Base-by-base conservation (phyloP, 768 basidiomycete species). In the Gloeophyllum trabeum region DNA sequence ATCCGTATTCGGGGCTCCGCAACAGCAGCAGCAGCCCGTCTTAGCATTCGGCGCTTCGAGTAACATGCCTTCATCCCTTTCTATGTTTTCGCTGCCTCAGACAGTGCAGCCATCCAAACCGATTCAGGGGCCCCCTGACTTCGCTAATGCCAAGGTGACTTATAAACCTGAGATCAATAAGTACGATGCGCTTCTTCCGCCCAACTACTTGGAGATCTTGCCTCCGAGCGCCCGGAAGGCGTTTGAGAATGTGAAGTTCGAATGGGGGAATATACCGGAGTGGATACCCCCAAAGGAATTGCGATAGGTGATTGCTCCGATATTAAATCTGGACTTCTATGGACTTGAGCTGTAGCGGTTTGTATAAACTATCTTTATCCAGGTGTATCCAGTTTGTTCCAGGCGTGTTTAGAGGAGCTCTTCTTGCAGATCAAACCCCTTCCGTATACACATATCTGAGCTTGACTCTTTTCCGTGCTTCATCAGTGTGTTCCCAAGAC, bases 221-320 rank as follows among this genome's bases (percentile, higher is more conserved):
- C 81, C 85, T 2, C 52, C 61, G 38, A 53, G 51, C 4, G 71
- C 64, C 41, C 54, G 65, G 50, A 69, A 70, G 4, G 76, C 77
- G 30, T 86, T 85, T 51, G 53, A 62, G 47, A 41, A 59, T 16
- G 60, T 63, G 42, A 74, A 60, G 58, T 88, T 87, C 50, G 76
- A 75, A 51, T 81, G 74, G 68, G 75, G 78, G 55, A 70, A 70
- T 46, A 67, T 88, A 37, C 84, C 84, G 1, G 81, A 83, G 44
- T 85, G 77, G 76, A 64, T 79, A 43, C 85, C 84, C 28, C 85
- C 82, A 6, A 50, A 72, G 41, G 73, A 76, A 51, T 52, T 78
- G 44, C 41, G 57, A 40, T 58, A n/a, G n/a, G n/a, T n/a, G n/a
- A n/a, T n/a, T n/a, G n/a, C n/a, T n/a, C n/a, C n/a, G n/a, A n/a